Evolutionary conservation across 2,329 filamentous ascomycete species (phyloP), one percentile per base, ranked within the genome.

Genomic region (Chalaropsis ovoidea): DNA sequence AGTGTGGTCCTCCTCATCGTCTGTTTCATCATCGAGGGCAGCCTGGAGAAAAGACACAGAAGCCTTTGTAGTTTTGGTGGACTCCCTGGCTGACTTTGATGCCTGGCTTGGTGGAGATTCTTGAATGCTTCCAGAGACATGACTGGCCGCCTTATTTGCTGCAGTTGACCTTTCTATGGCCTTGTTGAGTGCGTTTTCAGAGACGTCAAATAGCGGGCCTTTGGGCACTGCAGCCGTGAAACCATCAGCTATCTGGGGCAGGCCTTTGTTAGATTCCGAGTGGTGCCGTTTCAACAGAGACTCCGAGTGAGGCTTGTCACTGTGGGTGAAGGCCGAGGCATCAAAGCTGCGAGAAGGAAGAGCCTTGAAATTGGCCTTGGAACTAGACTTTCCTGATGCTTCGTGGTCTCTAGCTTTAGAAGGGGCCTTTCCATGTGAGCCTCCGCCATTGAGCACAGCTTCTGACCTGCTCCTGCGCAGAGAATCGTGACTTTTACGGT

Each of bases 401-500:
- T 58, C 54, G 15, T 31, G 27, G 24, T 39, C 27, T 39, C 54
- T 35, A 11, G 27, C 13, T 22, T 35, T 58, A 17, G 31, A 35
- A 8, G 6, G 6, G n/a, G 24, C 17, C n/a, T 17, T 58, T 58
- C 17, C 31, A 6, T 8, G 27, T 10, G 31, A 35, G 27, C 24
- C n/a, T n/a, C 27, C 54, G 24, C 24, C n/a, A 39, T 15, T 39
- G 17, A 22, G 6, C 15, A 39, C 17, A n/a, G 54, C 8, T 58
- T 58, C 54, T 19, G 54, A 58, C 41, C 39, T 62, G 22, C 39
- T 62, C 60, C 22, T 64, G 41, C 19, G 19, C 22, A 19, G 24
- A 35, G 60, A 49, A 42, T 43, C 65, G 17, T 52, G 58, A 35
- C 41, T 61, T 27, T 67, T 66, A 8, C 70, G 69, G 70, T 69